Evolutionary conservation across 106 monocot species (phyloP), one percentile per base, ranked within the genome.

Genomic region (Dendrobium nobile): DNA sequence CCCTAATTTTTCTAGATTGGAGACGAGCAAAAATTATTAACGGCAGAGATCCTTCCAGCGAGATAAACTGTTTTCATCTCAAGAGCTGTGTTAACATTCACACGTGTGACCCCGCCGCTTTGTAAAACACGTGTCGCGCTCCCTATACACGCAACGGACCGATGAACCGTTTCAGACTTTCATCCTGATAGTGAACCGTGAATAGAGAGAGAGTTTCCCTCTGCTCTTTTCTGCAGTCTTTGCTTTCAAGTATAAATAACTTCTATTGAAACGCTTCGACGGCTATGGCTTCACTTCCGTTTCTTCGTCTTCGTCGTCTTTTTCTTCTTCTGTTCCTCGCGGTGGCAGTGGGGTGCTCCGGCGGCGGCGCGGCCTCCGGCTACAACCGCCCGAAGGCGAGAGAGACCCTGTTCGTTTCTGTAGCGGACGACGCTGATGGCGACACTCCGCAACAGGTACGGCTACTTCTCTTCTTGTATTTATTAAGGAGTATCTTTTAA

Each of bases 381-480:
- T 92, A 92, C 79, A 33, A 47, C 10, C 90, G 92, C 0, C 90
- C 92, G 27, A 70, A 22, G 83, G 67, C 88, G 2, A 85, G 92
- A 72, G 84, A 80, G 81, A 82, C 82, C 9, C 77, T 92, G 47
- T 79, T 67, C 41, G 79, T 90, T 5, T 77, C 81, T 54, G 77
- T 79, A 33, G 82, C 61, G 24, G 85, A 84, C 11, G 90, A 80
- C 54, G 88, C 86, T 19, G 83, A 88, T 28, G 85, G 70, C 68
- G 27, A 61, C 79, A 85, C 94, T 47, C 94, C 94, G 8, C 86
- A 94, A 37, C 94, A 94, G 89, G 94, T 90, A 61, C 26, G 6
- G 26, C 61, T 65, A 65, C 64, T 1, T 13, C 51, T 13, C 2
- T 51, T 51, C 51, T 51, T 13, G 13, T 51, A 15, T 11, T 8